A percentile compares a stretch with the other conserved stretches of the same genome.
Conservation (phyloP, 108 stramenopile genomes). For the Cyclotella choctawhatcheeana region DNA sequence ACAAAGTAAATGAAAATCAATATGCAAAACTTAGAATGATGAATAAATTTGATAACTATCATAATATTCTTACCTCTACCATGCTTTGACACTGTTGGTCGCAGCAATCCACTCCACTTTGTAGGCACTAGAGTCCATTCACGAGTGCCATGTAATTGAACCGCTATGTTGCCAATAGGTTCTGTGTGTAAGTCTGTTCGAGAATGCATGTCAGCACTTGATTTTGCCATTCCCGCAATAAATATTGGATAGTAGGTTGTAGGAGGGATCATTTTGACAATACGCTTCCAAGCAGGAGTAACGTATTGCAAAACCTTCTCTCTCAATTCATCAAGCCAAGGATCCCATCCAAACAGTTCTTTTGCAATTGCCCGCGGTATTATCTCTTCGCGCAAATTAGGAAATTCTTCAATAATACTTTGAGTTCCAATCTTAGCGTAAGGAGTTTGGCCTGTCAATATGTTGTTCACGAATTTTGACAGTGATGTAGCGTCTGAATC, state of each 20-base stretch:
- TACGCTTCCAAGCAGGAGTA: slow-evolving; percentile 4
- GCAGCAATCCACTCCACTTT: slow-evolving; percentile 52
- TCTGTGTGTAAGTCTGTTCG: slow-evolving; percentile 84
- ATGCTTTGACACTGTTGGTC: slow-evolving; percentile 70
- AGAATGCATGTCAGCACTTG: slow-evolving; percentile 14
- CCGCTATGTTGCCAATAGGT: slow-evolving; percentile 85
- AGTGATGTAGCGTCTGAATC: slow-evolving; percentile 48
- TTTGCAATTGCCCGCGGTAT: slow-evolving; percentile 55
- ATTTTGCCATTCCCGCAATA: slow-evolving; percentile 45
- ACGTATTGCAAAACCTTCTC: not conserved
- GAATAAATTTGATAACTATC: too few relatives aligned
- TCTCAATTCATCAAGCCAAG: slow-evolving; percentile 44
- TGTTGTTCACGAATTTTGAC: slow-evolving; percentile 52
- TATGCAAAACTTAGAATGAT: too few relatives aligned
- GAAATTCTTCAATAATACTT: slow-evolving; percentile 58
- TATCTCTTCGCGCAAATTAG: slow-evolving; percentile 61
- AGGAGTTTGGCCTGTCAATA: slow-evolving; percentile 46
- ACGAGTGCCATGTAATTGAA: slow-evolving; percentile 72
- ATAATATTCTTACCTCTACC: slow-evolving; percentile 52
- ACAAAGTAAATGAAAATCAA: too few relatives aligned
- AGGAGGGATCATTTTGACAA: slow-evolving; percentile 42
- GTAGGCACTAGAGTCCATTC: slow-evolving; percentile 80
- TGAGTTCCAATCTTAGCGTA: slow-evolving; percentile 85
- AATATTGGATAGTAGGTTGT: slow-evolving; percentile 76
- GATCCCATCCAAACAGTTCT: slow-evolving; percentile 72